Evolutionary conservation across 2,329 filamentous ascomycete genomes (phyloP), one percentile per base, ranked within the genome.

Genomic region (Epichloe brachyelytri): DNA sequence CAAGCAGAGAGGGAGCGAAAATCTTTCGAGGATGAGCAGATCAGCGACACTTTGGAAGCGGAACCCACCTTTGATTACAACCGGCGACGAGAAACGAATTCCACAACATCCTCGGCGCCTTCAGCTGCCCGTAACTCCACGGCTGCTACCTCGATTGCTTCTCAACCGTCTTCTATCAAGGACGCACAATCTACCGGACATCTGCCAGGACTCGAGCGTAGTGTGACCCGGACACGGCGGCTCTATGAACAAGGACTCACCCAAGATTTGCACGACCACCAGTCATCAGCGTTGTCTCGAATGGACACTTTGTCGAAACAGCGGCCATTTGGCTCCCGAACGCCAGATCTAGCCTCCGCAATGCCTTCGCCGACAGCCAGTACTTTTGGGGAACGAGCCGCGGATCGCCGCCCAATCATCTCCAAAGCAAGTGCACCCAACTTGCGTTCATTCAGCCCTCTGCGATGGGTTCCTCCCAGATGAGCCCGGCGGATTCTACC

Each of bases 201-300:
- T 5, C 65, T 65, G n/a, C 58, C 68, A 4, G 68, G 71, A 0
- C 60, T 81, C 0, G 85, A 88, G 51, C 78, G 84, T 49, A 80
- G 75, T 39, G 77, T 82, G 4, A 85, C 82, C 1, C 86, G 90
- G 56, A 78, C 79, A 2, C 79, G 85, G 49, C 77, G 88, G 43
- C 72, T 95, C 1, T 96, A 95, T 60, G 90, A 94, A 55, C 86
- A 88, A 56, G 85, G 85, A 0, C 71, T 94, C 15, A 85, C 83
- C 47, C 84, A 90, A 59, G 83, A 93, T 55, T 74, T 87, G 12
- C 83, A 90, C 47, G 87, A 90, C 51, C 85, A 93, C 57, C 88
- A 91, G 61, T 77, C 78, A 3, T 86, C 86, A 2, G 80, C 86
- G 0, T 67, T 93, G 56, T 83, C 80, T n/a, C 79, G 88, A 40